phyloP scores from a whole-genome alignment of 176 grass and related monocot genomes.

The Oryza meridionalis region DNA sequence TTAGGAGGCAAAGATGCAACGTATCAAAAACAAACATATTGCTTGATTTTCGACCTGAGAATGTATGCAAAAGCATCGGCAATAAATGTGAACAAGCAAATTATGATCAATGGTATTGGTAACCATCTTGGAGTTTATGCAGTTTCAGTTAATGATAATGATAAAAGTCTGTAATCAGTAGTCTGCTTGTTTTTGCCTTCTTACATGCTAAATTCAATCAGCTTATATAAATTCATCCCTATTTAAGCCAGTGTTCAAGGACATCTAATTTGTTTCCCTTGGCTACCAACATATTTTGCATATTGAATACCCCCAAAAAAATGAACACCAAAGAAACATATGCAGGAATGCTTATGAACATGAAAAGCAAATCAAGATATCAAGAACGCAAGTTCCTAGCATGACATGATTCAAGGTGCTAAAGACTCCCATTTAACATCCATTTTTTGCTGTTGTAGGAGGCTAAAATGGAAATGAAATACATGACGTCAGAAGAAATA shows the following conservation, averaged over 20 bases:
- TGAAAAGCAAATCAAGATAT: background rate
- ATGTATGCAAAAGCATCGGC: background rate
- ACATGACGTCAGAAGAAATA: slow-evolving; percentile 6
- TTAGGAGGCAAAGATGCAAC: background rate
- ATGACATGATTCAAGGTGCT: background rate
- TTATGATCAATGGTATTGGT: background rate
- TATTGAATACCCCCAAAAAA: background rate
- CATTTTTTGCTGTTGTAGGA: background rate
- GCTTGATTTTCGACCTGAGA: background rate
- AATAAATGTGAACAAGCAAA: background rate
- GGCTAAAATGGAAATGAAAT: background rate
- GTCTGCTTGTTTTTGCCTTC: background rate
- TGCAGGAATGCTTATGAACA: background rate
- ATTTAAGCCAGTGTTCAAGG: background rate
- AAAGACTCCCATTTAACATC: background rate
- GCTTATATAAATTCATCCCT: background rate
- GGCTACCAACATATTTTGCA: background rate
- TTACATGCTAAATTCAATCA: background rate
- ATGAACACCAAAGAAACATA: background rate
- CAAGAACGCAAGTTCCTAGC: background rate
- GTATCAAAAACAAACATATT: background rate
- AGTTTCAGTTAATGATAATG: background rate
- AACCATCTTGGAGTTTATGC: background rate
- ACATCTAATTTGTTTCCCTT: background rate
- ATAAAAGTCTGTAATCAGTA: background rate